Evolutionary conservation across 2,329 filamentous ascomycete genomes (phyloP).

Genomic region (Alternaria panax): DNA sequence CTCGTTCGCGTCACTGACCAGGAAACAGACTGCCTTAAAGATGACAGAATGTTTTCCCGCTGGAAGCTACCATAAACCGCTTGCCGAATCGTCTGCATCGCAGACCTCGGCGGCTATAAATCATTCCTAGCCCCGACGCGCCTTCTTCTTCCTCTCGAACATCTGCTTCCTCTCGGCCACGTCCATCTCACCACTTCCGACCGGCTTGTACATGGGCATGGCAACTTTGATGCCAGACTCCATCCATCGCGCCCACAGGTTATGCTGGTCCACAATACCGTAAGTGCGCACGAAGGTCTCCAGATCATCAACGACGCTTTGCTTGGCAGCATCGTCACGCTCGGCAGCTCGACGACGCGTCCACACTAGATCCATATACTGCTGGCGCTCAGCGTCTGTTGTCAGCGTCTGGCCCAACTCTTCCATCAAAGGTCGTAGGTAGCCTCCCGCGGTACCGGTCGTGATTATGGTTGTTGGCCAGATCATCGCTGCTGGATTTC

Average conservation of each 20-base stretch:
- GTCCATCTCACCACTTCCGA: neutral
- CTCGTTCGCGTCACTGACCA: neutral
- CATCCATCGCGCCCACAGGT: constrained; percentile 1
- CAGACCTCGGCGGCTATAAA: too few species aligned
- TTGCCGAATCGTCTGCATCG: neutral
- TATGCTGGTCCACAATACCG: constrained; percentile 4
- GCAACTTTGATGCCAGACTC: neutral
- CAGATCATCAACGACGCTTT: neutral
- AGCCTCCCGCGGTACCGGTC: neutral
- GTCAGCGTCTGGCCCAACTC: neutral
- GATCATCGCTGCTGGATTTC: neutral
- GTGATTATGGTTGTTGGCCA: neutral
- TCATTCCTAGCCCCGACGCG: neutral
- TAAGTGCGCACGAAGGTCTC: neutral
- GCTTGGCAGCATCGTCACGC: neutral
- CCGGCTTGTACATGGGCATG: neutral
- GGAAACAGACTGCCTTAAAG: neutral
- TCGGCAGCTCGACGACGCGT: neutral
- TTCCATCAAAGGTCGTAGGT: neutral
- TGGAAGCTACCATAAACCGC: neutral
- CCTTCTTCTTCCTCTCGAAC: constrained; percentile 1
- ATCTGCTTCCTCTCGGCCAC: neutral
- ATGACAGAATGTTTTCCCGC: neutral
- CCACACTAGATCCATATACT: constrained; percentile 2
- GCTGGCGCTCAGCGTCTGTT: neutral